Evolutionary conservation across 1,284 basidiomycete species (phyloP), one percentile per base, ranked within the genome.

Genomic region (Cutaneotrichosporon sp.): DNA sequence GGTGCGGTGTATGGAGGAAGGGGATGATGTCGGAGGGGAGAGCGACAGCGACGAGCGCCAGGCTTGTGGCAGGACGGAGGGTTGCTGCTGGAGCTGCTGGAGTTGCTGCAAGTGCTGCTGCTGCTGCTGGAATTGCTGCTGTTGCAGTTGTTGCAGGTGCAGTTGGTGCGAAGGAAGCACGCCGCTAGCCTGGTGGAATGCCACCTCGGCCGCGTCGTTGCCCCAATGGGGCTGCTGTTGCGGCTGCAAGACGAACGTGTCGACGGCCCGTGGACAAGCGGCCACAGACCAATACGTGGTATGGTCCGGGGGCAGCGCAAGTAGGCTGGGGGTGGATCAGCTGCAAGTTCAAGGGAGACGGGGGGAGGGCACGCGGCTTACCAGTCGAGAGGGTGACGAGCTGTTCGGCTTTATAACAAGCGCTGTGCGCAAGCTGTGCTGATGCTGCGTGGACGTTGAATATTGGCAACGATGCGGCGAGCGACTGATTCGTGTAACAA

Each of bases 161-260:
- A 43, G n/a, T 35, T 18, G 40, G 21, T 15, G 41, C 33, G 26
- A 10, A 30, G n/a, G 37, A n/a, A n/a, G 43, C 20, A 5, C 45
- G 46, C 30, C 33, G 34, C 30, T 43, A 34, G 13, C 51, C 18
- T 52, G 53, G 30, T 50, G 53, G 30, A 47, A 44, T 23, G 33
- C 54, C 51, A 51, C 57, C 51, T 42, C 26, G 48, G 51, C 44
- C 45, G 50, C 42, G 52, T 46, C 46, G 14, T 34, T 34, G 57
- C 57, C 57, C 57, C 57, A 59, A 35, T 54, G 57, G 54, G 57
- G 53, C 51, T 39, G 57, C 13, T 52, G 45, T 47, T 46, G 54
- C 30, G 38, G 46, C 42, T 59, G 57, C 57, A 59, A 53, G 57
- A 55, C 35, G 54, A 51, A 33, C 22, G 30, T 26, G 39, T 12